Percentiles rank a stretch among this genome's conserved stretches.
These are phyloP conservation scores for Polytrichum formosum DNA, from an alignment of 225 moss, liverwort and hornwort species.

Conservation along the genomic window DNA sequence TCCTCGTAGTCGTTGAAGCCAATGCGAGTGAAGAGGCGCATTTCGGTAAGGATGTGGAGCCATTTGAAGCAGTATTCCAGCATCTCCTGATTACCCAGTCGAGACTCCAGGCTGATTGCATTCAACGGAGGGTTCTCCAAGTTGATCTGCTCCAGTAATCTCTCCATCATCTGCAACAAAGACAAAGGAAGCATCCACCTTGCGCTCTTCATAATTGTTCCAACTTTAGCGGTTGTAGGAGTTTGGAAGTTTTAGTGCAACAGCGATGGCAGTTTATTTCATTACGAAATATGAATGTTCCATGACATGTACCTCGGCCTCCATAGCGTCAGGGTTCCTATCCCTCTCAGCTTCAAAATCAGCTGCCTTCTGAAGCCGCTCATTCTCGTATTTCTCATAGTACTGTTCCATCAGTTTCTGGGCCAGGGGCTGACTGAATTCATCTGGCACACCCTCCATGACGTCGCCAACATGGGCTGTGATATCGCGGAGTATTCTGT, in stretches of 20 bases:
- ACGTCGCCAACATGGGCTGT: not conserved
- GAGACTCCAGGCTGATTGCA: slow-evolving; percentile 27
- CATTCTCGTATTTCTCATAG: slow-evolving; percentile 25
- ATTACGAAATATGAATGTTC: too few relatives aligned
- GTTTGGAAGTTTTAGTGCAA: not conserved
- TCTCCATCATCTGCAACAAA: slow-evolving; percentile 26
- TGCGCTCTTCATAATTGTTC: too few relatives aligned
- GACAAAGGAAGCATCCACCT: not conserved
- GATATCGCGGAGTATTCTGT: slow-evolving; percentile 25
- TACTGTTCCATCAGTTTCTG: slow-evolving; percentile 22
- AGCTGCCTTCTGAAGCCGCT: not conserved
- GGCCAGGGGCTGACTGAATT: slow-evolving; percentile 5
- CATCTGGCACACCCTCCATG: not conserved
- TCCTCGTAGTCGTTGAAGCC: slow-evolving; percentile 27
- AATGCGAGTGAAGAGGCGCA: slow-evolving; percentile 16
- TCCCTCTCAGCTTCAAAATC: not conserved
- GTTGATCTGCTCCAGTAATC: slow-evolving; percentile 22
- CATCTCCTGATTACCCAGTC: slow-evolving; percentile 37
- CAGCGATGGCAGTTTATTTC: too few relatives aligned
- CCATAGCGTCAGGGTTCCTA: slow-evolving; percentile 10
- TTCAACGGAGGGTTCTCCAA: slow-evolving; percentile 31
- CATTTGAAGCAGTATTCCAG: slow-evolving; percentile 48
- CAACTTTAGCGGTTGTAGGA: too few relatives aligned
- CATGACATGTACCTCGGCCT: slow-evolving; percentile 23
- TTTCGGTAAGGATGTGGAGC: slow-evolving; percentile 37